Conservation (phyloP, 129 eudicot genomes). For the Lonicera japonica region DNA sequence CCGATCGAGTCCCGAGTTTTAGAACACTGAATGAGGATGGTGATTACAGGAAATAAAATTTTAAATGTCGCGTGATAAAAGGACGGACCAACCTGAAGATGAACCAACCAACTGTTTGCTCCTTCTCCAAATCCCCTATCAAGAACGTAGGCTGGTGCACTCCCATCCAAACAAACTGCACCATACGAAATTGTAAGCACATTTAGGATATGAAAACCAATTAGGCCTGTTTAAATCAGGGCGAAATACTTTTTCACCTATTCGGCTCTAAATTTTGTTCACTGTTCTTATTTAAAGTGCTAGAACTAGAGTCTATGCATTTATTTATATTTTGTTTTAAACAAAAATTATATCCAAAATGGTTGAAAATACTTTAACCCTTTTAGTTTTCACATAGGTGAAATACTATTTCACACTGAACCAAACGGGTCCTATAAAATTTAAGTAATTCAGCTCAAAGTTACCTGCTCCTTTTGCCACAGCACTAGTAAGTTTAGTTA, state of each 20-base stretch:
- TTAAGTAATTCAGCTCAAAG: neutral
- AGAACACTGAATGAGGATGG: no score
- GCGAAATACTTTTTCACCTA: neutral
- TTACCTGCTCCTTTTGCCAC: constrained; percentile 26
- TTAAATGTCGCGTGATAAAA: neutral
- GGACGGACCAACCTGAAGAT: constrained; percentile 16
- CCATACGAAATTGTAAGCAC: neutral
- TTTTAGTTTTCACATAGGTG: no score
- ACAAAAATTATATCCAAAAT: no score
- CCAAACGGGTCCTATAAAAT: no score
- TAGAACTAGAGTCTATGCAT: no score
- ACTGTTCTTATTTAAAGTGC: neutral
- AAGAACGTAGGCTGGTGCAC: constrained; percentile 26
- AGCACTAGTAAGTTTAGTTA: constrained; percentile 9
- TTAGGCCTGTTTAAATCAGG: no score
- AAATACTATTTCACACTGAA: no score
- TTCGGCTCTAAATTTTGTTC: neutral
- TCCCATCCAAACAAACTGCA: constrained; percentile 34
- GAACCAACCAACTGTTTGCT: constrained; percentile 23
- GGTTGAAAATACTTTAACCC: no score
- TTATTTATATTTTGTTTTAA: no score
- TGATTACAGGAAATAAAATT: no score
- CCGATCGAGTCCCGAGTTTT: no score
- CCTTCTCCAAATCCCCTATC: no score
- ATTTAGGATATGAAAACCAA: neutral